phyloP scores from a whole-genome alignment of 768 basidiomycete species.

The Phylloporus sp. region DNA sequence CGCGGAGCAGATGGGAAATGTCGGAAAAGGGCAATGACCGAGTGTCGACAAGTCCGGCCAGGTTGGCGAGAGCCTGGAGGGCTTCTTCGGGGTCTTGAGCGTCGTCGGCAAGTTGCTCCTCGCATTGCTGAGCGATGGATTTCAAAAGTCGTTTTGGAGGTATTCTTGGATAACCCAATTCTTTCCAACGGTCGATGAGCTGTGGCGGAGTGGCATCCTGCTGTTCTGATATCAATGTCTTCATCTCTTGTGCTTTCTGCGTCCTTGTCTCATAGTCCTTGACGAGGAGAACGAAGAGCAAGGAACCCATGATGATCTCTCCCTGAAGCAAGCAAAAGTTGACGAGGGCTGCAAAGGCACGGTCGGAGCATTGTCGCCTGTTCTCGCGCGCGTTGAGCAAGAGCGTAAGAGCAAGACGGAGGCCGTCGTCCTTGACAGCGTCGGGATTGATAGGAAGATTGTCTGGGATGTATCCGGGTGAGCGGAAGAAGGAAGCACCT shows the following conservation, averaged over 20 bases:
- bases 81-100: constrained; percentile 30
- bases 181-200: constrained; percentile 19
- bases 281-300: constrained; percentile 61
- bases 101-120: constrained; percentile 29
- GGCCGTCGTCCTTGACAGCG: constrained; percentile 36
- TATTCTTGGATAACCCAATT: constrained; percentile 7
- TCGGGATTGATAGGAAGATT: constrained; percentile 30
- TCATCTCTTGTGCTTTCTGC: constrained; percentile 25
- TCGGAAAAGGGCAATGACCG: constrained; percentile 43
- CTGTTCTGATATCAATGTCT: constrained; percentile 17
- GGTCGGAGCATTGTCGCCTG: constrained; percentile 50
- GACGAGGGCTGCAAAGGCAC: constrained; percentile 58
- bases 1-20: constrained; percentile 41
- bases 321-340: constrained; percentile 67
- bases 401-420: constrained; percentile 50
- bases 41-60: constrained; percentile 48
- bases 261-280: constrained; percentile 54
- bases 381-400: constrained; percentile 49
- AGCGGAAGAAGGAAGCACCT: constrained; percentile 16
- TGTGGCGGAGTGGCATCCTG: constrained; percentile 12
- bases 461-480: constrained; percentile 12
- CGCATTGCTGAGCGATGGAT: constrained; percentile 28
- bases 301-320: constrained; percentile 70
- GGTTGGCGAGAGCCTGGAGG: constrained; percentile 58
- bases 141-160: constrained; percentile 31